phyloP scores from a whole-genome alignment of 805 yeast species.

The Lachancea kluyveri region DNA sequence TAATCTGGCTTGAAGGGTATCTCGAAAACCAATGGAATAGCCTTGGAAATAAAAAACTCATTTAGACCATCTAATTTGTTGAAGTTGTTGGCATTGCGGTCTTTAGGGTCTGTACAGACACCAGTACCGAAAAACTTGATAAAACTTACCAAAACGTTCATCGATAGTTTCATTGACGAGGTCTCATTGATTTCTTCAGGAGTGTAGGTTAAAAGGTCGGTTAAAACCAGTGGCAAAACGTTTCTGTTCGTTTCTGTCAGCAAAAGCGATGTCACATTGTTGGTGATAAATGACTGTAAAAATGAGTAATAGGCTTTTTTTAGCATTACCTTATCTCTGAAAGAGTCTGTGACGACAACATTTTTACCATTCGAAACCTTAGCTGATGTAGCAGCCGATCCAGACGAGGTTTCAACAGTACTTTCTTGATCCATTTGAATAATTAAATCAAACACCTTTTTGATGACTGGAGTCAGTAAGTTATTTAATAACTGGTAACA shows the following conservation, averaged over 20 bases:
- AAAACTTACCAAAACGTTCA: conserved; percentile 62
- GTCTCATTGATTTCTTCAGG: conserved; percentile 61
- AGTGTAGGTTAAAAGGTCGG: conserved; percentile 52
- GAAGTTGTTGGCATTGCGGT: conserved; percentile 41
- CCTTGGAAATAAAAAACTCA: conserved; percentile 59
- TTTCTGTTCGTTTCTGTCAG: conserved; percentile 60
- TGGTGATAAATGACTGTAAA: conserved; percentile 62
- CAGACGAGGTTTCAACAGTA: conserved; percentile 2
- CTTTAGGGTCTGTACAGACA: conserved; percentile 53
- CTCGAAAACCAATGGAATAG: conserved; percentile 65
- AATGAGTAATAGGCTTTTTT: conserved; percentile 67
- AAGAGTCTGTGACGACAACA: conserved; percentile 50
- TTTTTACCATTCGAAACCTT: conserved; percentile 15
- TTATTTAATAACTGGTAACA: conserved; percentile 71
- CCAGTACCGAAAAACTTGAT: conserved; percentile 64
- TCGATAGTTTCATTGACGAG: conserved; percentile 58
- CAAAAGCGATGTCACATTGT: conserved; percentile 73
- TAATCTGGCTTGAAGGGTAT: conserved; percentile 64
- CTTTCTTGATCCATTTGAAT: conserved; percentile 37
- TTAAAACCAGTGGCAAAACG: conserved; percentile 53
- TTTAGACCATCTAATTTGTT: conserved; percentile 61
- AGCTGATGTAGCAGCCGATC: conserved; percentile 4
- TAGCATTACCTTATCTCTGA: conserved; percentile 56
- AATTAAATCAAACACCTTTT: conserved; percentile 51
- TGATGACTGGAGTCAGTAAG: conserved; percentile 66